Percentiles rank a stretch among this genome's conserved stretches.
Evolutionary conservation across 2,329 filamentous ascomycete genomes (phyloP).

Genomic region (Mariannaea sp.): DNA sequence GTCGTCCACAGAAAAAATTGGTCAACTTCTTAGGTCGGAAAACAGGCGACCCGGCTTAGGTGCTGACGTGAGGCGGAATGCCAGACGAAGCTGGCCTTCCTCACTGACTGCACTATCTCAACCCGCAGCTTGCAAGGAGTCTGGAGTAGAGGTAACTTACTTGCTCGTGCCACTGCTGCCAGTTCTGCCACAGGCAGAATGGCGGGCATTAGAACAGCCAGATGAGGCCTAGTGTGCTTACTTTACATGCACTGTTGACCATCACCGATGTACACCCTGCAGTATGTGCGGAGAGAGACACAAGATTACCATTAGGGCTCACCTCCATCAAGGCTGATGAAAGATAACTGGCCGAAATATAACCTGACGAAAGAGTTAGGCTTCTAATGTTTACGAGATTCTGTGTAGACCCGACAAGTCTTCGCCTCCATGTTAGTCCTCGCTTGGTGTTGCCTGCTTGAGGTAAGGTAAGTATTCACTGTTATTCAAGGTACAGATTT

Average conservation of each 20-base stretch:
- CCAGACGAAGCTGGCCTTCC: no score
- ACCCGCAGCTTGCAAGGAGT: no score
- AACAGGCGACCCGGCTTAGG: neutral
- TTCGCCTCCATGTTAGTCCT: conserved; percentile 27
- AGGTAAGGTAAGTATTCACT: neutral
- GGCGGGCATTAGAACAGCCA: conserved; percentile 3
- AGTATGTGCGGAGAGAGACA: conserved; percentile 1
- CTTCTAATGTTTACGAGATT: neutral
- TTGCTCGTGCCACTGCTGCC: no score
- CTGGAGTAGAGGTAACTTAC: no score
- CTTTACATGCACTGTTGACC: conserved; percentile 17
- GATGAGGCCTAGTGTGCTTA: conserved; percentile 14
- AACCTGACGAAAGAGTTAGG: neutral
- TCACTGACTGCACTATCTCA: no score
- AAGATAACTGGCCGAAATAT: neutral
- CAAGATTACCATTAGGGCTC: conserved; percentile 2
- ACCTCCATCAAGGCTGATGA: conserved; percentile 14
- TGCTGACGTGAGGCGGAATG: conserved; percentile 23
- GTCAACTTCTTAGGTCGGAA: neutral
- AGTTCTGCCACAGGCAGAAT: conserved; percentile 14
- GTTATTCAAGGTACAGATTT: no score
- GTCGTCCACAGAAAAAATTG: neutral
- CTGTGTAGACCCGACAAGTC: conserved; percentile 4
- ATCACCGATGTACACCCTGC: no score
- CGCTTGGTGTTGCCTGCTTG: neutral